These are phyloP conservation scores for Rhynchospora tenuis DNA, from an alignment of 176 grass and related monocot species.

Conservation along the genomic window DNA sequence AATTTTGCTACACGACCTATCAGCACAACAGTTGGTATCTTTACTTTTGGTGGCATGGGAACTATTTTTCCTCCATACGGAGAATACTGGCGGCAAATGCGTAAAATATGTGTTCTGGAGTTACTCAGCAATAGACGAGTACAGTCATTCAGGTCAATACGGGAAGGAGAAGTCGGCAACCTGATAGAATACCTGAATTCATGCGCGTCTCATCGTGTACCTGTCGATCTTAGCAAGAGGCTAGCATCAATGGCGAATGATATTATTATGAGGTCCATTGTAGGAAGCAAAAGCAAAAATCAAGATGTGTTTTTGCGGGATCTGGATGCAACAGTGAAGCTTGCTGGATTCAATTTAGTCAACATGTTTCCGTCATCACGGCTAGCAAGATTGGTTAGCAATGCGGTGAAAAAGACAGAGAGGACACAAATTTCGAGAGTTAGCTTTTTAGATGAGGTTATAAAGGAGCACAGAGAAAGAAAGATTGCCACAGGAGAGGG, in stretches of 20 bases:
- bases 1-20: too few species aligned
- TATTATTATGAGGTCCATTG: slow-evolving; percentile 16
- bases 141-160: background rate
- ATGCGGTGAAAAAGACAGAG: background rate
- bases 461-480: slow-evolving; percentile 25
- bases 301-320: slow-evolving; percentile 27
- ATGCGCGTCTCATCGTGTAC: background rate
- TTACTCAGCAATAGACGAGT: slow-evolving; percentile 31
- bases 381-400: slow-evolving; percentile 21
- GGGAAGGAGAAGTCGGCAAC: slow-evolving; percentile 34
- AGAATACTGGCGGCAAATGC: too few species aligned
- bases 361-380: slow-evolving; percentile 39
- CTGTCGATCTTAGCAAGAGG: slow-evolving; percentile 33
- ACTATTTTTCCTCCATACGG: too few species aligned
- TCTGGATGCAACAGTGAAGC: slow-evolving; percentile 29
- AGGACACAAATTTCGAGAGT: slow-evolving; percentile 6
- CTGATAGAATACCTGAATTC: slow-evolving; percentile 20
- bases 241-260: slow-evolving; percentile 25
- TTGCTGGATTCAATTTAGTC: slow-evolving; percentile 35
- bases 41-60: too few species aligned
- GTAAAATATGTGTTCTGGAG: slow-evolving; percentile 42
- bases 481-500: background rate
- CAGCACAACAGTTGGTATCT: too few species aligned
- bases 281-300: slow-evolving; percentile 22
- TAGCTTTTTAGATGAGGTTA: slow-evolving; percentile 33